A percentile compares a stretch with the other conserved stretches of the same genome.
phyloP scores from a whole-genome alignment of 106 monocot genomes.

The Xerophyta viscosa region DNA sequence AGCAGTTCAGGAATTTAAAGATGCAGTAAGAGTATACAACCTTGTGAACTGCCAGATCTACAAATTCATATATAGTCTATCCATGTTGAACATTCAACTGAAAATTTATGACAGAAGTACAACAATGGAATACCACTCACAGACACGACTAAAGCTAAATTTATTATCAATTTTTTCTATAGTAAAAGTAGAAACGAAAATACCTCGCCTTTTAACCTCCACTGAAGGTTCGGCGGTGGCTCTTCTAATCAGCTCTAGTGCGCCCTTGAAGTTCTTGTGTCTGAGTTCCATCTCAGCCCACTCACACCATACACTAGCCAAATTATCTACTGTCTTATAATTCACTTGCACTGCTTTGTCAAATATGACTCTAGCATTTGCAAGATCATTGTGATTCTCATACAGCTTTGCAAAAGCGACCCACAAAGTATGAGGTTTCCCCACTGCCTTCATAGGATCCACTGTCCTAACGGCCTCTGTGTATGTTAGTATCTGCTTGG shows the following conservation, averaged over 20 bases:
- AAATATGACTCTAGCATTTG: constrained; percentile 82
- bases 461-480: constrained; percentile 95
- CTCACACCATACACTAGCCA: constrained; percentile 95
- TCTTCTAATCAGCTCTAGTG: constrained; percentile 70
- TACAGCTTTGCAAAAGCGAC: constrained; percentile 83
- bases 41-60: too few relatives aligned
- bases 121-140: too few relatives aligned
- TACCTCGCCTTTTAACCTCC: constrained; percentile 94
- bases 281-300: constrained; percentile 98
- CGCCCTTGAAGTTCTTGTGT: constrained; percentile 80
- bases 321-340: constrained; percentile 77
- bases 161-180: too few relatives aligned
- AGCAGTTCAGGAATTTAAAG: too few relatives aligned
- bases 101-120: too few relatives aligned
- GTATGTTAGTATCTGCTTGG: constrained; percentile 74
- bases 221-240: constrained; percentile 90
- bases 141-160: too few relatives aligned
- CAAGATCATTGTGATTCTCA: constrained; percentile 83
- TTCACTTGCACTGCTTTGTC: constrained; percentile 89
- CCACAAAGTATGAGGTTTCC: constrained; percentile 97
- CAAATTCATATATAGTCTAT: too few relatives aligned
- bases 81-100: too few relatives aligned
- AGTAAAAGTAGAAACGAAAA: too few relatives aligned
- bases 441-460: constrained; percentile 91
- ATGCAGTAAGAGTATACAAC: too few relatives aligned